Percentiles rank a stretch among this genome's conserved stretches.
phyloP scores from a whole-genome alignment of 2,329 filamentous ascomycete genomes.

The Colletotrichum siamense region DNA sequence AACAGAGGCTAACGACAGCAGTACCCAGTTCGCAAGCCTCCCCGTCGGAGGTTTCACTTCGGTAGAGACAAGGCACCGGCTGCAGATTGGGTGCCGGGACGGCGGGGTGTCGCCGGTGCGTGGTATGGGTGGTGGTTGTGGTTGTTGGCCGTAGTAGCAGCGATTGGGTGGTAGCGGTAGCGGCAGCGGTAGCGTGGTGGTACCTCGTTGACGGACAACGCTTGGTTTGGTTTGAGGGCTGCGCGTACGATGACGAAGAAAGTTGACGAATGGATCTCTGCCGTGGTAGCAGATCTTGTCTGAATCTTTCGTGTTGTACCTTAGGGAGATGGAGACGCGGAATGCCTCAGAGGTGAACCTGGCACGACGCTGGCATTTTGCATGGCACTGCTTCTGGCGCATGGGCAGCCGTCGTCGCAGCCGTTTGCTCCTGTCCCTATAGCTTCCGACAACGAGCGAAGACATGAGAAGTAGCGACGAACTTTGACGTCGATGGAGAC shows the following conservation, averaged over 20 bases:
- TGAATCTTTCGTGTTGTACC: background rate
- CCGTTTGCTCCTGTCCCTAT: background rate
- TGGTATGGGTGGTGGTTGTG: background rate
- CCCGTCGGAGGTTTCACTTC: conserved; percentile 21
- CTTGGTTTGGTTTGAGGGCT: background rate
- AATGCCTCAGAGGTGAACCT: background rate
- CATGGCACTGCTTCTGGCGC: background rate
- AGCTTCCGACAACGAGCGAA: background rate
- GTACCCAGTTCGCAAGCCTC: background rate
- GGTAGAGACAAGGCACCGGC: conserved; percentile 17
- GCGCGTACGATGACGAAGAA: conserved; percentile 7
- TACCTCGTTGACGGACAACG: background rate
- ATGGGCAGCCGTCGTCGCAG: background rate
- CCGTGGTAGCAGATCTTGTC: background rate
- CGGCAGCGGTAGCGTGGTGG: background rate
- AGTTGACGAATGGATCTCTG: background rate
- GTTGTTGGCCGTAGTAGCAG: background rate
- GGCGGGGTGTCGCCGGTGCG: conserved; percentile 3
- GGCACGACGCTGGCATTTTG: background rate
- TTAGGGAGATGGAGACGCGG: background rate
- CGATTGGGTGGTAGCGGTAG: background rate
- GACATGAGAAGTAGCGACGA: background rate
- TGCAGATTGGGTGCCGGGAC: conserved; percentile 17
- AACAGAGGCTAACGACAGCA: background rate
- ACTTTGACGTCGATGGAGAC: background rate